A percentile compares a stretch with the other conserved stretches of the same genome.
phyloP scores from a whole-genome alignment of 345 rosid genomes.

The Rhizophora mangle region DNA sequence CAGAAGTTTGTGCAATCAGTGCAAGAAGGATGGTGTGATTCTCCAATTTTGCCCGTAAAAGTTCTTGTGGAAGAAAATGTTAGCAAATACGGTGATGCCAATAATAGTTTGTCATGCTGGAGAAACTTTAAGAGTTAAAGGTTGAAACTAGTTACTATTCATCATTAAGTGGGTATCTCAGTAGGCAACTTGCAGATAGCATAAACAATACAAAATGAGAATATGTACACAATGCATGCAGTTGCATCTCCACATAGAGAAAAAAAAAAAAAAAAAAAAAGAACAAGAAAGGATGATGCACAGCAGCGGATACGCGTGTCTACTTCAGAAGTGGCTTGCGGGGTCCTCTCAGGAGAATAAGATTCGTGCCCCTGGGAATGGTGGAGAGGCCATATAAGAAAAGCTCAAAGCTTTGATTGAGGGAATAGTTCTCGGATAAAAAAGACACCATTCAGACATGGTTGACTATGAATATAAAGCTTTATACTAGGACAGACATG shows the following conservation, averaged over 20 bases:
- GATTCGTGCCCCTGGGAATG: slow-evolving; percentile 45
- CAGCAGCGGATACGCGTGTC: slow-evolving; percentile 14
- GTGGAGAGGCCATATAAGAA: slow-evolving; percentile 49
- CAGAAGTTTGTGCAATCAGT: too few species aligned
- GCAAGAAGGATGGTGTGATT: neutral
- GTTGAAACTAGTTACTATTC: neutral
- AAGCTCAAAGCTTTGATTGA: slow-evolving; percentile 22
- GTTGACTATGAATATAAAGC: slow-evolving; percentile 13
- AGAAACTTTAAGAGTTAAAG: neutral
- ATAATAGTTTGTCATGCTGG: slow-evolving; percentile 7
- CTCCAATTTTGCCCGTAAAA: neutral
- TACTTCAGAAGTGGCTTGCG: slow-evolving; percentile 42
- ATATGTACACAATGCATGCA: slow-evolving; percentile 4
- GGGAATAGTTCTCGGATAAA: slow-evolving; percentile 23
- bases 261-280: neutral
- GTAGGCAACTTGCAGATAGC: neutral
- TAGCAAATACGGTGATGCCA: neutral
- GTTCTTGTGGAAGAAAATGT: neutral
- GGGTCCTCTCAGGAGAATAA: slow-evolving; percentile 49
- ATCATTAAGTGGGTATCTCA: neutral
- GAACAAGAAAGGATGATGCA: neutral
- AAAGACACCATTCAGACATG: slow-evolving; percentile 16
- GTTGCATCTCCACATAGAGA: slow-evolving; percentile 10
- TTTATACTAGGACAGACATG: slow-evolving; percentile 20
- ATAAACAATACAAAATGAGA: neutral